Conservation (phyloP, 2,329 filamentous ascomycete species). For the Exophiala dermatitidis region DNA sequence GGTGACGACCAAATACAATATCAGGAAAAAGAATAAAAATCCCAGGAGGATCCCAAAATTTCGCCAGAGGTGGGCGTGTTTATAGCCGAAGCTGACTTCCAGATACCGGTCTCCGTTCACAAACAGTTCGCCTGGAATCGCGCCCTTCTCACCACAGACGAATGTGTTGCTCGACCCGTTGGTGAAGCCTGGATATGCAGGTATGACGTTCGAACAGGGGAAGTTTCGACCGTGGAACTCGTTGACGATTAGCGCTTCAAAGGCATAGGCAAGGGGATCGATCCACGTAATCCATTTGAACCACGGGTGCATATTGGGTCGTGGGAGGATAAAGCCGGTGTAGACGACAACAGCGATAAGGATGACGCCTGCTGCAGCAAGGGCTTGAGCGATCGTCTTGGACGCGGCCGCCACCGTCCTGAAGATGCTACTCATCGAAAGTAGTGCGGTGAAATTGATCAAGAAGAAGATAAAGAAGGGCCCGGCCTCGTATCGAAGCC, state of each 20-base stretch:
- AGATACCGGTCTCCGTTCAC: slow-evolving; percentile 59
- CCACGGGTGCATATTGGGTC: slow-evolving; percentile 54
- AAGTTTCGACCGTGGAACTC: slow-evolving; percentile 41
- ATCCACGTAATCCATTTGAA: slow-evolving; percentile 61
- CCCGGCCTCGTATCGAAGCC: slow-evolving; percentile 64
- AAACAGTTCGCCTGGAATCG: slow-evolving; percentile 46
- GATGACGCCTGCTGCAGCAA: slow-evolving; percentile 48
- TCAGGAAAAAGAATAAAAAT: slow-evolving; percentile 64
- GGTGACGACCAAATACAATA: slow-evolving; percentile 55
- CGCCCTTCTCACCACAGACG: slow-evolving; percentile 45
- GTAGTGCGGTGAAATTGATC: slow-evolving; percentile 52
- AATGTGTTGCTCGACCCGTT: slow-evolving; percentile 63
- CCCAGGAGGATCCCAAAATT: slow-evolving; percentile 62
- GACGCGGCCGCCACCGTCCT: slow-evolving; percentile 63
- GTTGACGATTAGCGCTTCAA: slow-evolving; percentile 54
- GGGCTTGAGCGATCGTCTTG: slow-evolving; percentile 55
- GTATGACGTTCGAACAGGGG: slow-evolving; percentile 45
- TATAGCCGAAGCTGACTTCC: slow-evolving; percentile 51
- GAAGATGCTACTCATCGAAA: slow-evolving; percentile 42
- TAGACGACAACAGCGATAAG: slow-evolving; percentile 56
- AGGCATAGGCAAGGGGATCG: slow-evolving; percentile 59
- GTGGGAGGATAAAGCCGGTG: slow-evolving; percentile 58
- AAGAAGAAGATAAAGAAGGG: slow-evolving; percentile 82
- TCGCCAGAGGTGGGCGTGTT: slow-evolving; percentile 54
- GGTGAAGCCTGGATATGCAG: slow-evolving; percentile 16